Base-by-base conservation (phyloP, 1,284 basidiomycete genomes). In the Waitea zeae region DNA sequence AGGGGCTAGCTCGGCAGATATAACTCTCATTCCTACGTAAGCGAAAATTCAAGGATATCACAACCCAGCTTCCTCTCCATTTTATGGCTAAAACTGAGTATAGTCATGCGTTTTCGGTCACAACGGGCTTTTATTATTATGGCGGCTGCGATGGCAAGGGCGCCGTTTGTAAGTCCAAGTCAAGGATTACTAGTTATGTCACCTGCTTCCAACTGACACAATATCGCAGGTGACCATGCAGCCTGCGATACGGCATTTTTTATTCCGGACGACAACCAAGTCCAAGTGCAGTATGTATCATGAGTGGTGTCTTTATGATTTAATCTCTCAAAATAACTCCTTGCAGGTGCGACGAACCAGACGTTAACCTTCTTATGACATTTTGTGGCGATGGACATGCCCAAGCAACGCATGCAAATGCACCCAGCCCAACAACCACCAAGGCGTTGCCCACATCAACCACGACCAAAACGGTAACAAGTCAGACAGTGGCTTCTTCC, bases 11-110 rank as follows among this genome's bases (percentile, higher is more conserved):
- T 59, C 60, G 5, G 44, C 49, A n/a, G 64, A 65, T 39, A 47
- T 65, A 31, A 61, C 59, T 38, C 48, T 66, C 41, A 65, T 65
- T 30, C 1, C 42, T 1, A 58, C 59, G 60, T 62, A n/a, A n/a
- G 38, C 42, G 61, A 44, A 15, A 11, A 30, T 20, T 9, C 19
- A 6, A 32, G 13, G 17, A 17, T 28, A 19, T 31, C 19, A 18
- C 14, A 5, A 11, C 7, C 20, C 34, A 7, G n/a, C 22, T 29
- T 13, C 17, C 6, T 32, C n/a, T n/a, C 22, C 7, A 31, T 34
- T 13, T 18, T 24, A 12, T 33, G 7, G 28, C 6, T 26, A 20
- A 7, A 12, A 26, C n/a, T n/a, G n/a, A n/a, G n/a, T n/a, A 26
- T 35, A 56, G 53, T 11, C 56, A 59, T 39, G 45, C 43, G 3